A percentile compares a stretch with the other conserved stretches of the same genome.
Evolutionary conservation across 345 rosid genomes (phyloP).

Genomic region (Eucalyptus guilfoylei): DNA sequence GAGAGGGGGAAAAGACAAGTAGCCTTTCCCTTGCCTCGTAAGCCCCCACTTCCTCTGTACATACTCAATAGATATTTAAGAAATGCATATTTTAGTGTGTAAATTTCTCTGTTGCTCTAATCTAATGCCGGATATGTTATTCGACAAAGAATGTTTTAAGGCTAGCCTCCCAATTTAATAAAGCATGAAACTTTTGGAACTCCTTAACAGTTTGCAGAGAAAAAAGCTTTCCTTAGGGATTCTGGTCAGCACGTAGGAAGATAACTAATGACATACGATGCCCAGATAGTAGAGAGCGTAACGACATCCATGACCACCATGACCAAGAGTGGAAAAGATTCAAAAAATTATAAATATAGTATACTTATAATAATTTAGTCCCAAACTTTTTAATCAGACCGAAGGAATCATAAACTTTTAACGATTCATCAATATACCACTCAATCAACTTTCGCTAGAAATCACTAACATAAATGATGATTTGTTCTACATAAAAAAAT

Average conservation of each 20-base stretch:
- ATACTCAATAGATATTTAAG: not conserved
- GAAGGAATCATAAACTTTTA: too few species aligned
- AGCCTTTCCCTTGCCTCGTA: slow-evolving; percentile 2
- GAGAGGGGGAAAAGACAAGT: not conserved
- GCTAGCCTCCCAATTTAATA: not conserved
- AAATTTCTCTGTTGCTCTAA: not conserved
- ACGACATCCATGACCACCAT: not conserved
- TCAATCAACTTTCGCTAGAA: too few species aligned
- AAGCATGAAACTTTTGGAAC: not conserved
- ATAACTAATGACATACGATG: not conserved
- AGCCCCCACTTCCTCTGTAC: slow-evolving; percentile 6
- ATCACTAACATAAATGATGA: fast-evolving
- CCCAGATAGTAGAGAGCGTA: not conserved
- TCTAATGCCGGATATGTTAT: not conserved
- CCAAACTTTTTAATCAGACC: too few species aligned
- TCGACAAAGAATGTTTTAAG: not conserved
- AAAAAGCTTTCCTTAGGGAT: not conserved
- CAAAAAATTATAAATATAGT: too few species aligned
- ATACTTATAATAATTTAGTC: too few species aligned
- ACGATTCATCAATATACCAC: too few species aligned
- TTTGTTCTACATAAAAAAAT: fast-evolving
- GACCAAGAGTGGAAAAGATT: not conserved
- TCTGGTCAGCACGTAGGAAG: not conserved
- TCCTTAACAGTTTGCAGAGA: not conserved
- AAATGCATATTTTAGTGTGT: not conserved